phyloP scores from a whole-genome alignment of 768 basidiomycete genomes.

The Tylopilus sp. region DNA sequence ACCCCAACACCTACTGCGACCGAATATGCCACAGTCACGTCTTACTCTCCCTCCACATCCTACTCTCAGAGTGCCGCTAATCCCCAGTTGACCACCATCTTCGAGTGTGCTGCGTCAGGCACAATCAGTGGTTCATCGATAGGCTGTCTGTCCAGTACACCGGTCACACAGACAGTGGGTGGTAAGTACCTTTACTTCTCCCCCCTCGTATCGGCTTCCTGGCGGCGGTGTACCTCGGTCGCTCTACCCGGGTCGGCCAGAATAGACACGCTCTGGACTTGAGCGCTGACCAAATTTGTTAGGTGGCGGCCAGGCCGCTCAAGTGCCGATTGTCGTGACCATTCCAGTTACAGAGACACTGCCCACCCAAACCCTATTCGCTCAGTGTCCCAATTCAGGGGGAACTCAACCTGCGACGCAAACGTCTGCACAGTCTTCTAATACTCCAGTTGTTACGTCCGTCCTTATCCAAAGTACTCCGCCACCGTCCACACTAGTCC shows the following conservation, averaged over 20 bases:
- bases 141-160: conserved; percentile 27
- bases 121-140: conserved; percentile 23
- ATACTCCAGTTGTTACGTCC: conserved; percentile 20
- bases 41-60: conserved; percentile 34
- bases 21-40: conserved; percentile 36
- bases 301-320: conserved; percentile 31
- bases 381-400: conserved; percentile 35
- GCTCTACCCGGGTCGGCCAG: neutral
- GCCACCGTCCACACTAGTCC: conserved; percentile 31
- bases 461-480: conserved; percentile 30
- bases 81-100: conserved; percentile 32
- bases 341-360: conserved; percentile 30
- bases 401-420: conserved; percentile 3
- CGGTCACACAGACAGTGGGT: conserved; percentile 31
- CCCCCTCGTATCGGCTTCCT: neutral
- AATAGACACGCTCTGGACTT: conserved; percentile 1
- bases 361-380: conserved; percentile 40
- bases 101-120: conserved; percentile 31
- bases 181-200: conserved; percentile 27
- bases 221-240: conserved; percentile 19
- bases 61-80: conserved; percentile 34
- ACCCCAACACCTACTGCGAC: conserved; percentile 42
- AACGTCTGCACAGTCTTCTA: neutral
- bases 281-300: conserved; percentile 14
- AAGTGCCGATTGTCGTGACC: conserved; percentile 40